These are phyloP conservation scores for Teratosphaeria gauchensis DNA, from an alignment of 2,329 filamentous ascomycete species.

Conservation along the genomic window DNA sequence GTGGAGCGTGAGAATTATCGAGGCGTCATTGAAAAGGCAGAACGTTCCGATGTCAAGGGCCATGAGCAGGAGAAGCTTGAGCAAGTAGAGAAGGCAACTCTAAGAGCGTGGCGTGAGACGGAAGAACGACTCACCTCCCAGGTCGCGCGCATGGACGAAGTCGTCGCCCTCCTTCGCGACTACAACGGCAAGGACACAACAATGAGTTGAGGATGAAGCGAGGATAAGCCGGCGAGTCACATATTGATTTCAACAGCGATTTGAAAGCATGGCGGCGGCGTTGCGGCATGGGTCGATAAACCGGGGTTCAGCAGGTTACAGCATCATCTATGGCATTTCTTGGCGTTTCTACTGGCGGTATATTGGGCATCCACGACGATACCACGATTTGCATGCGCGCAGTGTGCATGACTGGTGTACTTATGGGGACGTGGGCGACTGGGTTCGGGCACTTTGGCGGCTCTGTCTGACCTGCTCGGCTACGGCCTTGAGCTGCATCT, in stretches of 20 bases:
- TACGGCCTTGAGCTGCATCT: conserved; percentile 5
- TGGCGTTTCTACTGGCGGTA: not conserved
- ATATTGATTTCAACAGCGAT: not conserved
- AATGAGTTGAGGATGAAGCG: not conserved
- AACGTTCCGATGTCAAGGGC: conserved; percentile 76
- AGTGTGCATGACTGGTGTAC: not conserved
- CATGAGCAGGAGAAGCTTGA: conserved; percentile 73
- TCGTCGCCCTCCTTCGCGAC: conserved; percentile 75
- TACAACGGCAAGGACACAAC: conserved; percentile 15
- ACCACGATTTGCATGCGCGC: not conserved
- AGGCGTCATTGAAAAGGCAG: conserved; percentile 68
- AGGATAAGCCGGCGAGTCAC: not conserved
- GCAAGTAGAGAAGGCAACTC: conserved; percentile 59
- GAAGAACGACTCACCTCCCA: conserved; percentile 69
- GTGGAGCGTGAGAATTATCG: conserved; percentile 64
- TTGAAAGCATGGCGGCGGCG: conserved; percentile 5
- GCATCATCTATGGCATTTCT: not conserved
- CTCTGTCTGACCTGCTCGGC: conserved; percentile 3
- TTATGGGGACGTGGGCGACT: not conserved
- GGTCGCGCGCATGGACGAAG: conserved; percentile 69
- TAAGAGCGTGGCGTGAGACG: conserved; percentile 53
- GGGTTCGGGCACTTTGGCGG: not conserved
- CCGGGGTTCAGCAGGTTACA: not conserved
- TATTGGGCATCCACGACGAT: not conserved
- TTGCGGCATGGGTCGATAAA: not conserved